Conservation (phyloP, 1,139 yeast genomes). For the Saccharomyces hybrid region DNA sequence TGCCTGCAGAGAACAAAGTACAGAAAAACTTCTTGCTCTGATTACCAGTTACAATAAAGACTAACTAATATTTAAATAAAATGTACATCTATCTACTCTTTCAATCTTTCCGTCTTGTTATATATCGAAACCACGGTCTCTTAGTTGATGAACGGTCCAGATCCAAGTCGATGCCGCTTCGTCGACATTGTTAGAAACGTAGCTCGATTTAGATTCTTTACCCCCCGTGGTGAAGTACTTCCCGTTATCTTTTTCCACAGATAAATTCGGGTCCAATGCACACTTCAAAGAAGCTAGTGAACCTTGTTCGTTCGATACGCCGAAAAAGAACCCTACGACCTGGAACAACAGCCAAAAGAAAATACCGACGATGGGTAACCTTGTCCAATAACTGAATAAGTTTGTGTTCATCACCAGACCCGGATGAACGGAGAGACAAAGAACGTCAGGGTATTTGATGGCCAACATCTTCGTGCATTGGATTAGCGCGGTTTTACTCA, state of each 20-base stretch:
- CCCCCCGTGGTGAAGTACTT: slow-evolving; percentile 61
- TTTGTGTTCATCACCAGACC: slow-evolving; percentile 80
- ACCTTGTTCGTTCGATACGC: slow-evolving; percentile 68
- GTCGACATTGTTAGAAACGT: slow-evolving; percentile 50
- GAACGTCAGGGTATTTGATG: slow-evolving; percentile 55
- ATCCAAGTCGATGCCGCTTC: slow-evolving; percentile 71
- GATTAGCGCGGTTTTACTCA: slow-evolving; percentile 74
- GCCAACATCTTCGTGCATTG: slow-evolving; percentile 65
- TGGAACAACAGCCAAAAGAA: slow-evolving; percentile 64
- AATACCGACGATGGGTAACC: slow-evolving; percentile 68
- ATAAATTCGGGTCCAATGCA: slow-evolving; percentile 48
- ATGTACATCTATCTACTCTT: not conserved
- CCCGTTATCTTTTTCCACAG: slow-evolving; percentile 55
- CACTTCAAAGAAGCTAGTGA: slow-evolving; percentile 58
- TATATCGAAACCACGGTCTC: slow-evolving; percentile 40
- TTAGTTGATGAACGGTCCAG: slow-evolving; percentile 67
- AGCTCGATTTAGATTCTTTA: slow-evolving; percentile 45
- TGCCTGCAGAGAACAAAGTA: not conserved
- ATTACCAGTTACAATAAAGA: not conserved
- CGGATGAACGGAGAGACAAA: slow-evolving; percentile 70
- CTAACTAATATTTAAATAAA: not conserved
- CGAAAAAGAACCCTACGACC: slow-evolving; percentile 58
- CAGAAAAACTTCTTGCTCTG: not conserved
- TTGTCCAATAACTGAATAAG: slow-evolving; percentile 65
- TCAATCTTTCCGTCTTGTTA: slow-evolving; percentile 6